These are phyloP conservation scores for Clohesyomyces aquaticus DNA, from an alignment of 495 filamentous ascomycete genomes.

Conservation along the genomic window DNA sequence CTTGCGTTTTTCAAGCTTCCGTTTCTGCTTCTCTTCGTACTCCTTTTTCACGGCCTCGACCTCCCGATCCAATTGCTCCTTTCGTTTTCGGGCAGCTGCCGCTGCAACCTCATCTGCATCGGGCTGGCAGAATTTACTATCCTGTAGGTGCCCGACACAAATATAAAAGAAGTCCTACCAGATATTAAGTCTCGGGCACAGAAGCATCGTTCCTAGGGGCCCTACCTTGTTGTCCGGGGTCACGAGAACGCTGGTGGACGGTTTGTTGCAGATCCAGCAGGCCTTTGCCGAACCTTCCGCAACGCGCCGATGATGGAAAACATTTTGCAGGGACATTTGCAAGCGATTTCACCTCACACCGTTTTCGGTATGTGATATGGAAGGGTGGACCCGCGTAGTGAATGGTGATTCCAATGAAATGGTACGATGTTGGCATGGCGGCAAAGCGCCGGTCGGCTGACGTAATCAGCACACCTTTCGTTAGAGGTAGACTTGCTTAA, in stretches of 20 bases:
- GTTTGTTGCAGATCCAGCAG: conserved; percentile 91
- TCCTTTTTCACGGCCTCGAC: conserved; percentile 74
- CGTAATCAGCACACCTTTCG: too few relatives aligned
- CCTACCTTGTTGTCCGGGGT: conserved; percentile 86
- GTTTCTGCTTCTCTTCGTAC: conserved; percentile 80
- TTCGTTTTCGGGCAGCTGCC: conserved; percentile 59
- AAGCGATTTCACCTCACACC: neutral
- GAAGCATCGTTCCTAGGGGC: too few relatives aligned
- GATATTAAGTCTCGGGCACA: conserved; percentile 13
- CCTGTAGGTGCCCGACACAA: conserved; percentile 82
- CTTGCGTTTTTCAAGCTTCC: conserved; percentile 63
- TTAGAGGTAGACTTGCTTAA: too few relatives aligned
- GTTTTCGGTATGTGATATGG: conserved; percentile 5
- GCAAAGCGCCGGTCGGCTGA: too few relatives aligned
- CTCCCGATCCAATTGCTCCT: conserved; percentile 50
- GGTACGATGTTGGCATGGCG: too few relatives aligned
- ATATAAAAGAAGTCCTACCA: conserved; percentile 93
- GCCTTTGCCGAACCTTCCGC: conserved; percentile 80
- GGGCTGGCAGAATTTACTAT: conserved; percentile 77
- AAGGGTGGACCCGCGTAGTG: too few relatives aligned
- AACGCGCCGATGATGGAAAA: conserved; percentile 85
- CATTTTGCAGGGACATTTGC: conserved; percentile 69
- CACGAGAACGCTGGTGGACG: conserved; percentile 81
- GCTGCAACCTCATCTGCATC: conserved; percentile 76
- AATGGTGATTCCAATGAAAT: too few relatives aligned